Percentiles rank a stretch among this genome's conserved stretches.
Conservation (phyloP, 805 yeast species). For the Teunomyces barrocoloradensis region DNA sequence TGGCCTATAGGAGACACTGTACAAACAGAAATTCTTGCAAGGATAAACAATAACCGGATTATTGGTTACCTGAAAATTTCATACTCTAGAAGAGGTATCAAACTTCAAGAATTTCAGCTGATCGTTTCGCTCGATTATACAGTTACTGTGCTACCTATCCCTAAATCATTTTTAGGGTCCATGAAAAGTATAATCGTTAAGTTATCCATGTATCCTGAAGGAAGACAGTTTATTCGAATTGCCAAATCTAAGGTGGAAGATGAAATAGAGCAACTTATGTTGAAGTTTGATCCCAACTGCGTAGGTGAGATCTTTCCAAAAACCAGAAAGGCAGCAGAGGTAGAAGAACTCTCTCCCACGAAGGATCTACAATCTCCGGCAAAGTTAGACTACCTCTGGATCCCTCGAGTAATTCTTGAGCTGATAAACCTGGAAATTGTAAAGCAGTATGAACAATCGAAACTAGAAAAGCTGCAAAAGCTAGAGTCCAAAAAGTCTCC, state of each 20-base stretch:
- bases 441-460: slow-evolving; percentile 7
- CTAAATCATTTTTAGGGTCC: slow-evolving; percentile 6
- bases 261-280: slow-evolving; percentile 17
- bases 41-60: slow-evolving; percentile 2
- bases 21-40: neutral
- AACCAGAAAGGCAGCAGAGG: slow-evolving; percentile 6
- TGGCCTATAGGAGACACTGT: neutral
- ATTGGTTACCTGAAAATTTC: neutral
- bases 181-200: slow-evolving; percentile 13
- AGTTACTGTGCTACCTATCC: slow-evolving; percentile 1
- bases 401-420: slow-evolving; percentile 19
- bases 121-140: neutral
- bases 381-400: slow-evolving; percentile 14
- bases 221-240: slow-evolving; percentile 3
- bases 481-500: slow-evolving; percentile 9
- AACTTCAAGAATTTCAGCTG: neutral
- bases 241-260: slow-evolving; percentile 14
- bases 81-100: neutral
- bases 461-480: slow-evolving; percentile 12
- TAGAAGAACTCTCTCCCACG: slow-evolving; percentile 2
- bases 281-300: slow-evolving; percentile 13
- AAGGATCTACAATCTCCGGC: neutral
- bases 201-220: slow-evolving; percentile 7
- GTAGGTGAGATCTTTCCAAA: slow-evolving; percentile 12
- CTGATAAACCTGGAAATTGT: slow-evolving; percentile 15